Evolutionary conservation across 306 rosid genomes (phyloP).

Genomic region (Psophocarpus tetragonolobus): DNA sequence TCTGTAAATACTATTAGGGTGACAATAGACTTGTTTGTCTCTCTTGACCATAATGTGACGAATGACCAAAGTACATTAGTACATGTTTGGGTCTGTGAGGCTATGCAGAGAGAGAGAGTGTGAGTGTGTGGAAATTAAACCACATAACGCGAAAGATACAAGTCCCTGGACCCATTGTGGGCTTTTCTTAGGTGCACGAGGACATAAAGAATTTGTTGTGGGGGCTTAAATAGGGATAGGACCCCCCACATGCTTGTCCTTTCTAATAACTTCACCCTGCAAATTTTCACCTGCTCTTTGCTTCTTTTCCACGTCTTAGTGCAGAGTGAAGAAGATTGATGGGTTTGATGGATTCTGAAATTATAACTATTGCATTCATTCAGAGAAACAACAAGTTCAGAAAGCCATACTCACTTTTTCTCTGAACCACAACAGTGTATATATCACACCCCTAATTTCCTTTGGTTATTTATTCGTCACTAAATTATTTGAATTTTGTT

Average conservation of each 20-base stretch:
- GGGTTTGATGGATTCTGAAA: slow-evolving; percentile 69
- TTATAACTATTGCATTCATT: slow-evolving; percentile 42
- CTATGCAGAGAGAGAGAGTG: neutral
- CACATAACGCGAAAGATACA: slow-evolving; percentile 43
- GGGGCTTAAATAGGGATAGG: slow-evolving; percentile 48
- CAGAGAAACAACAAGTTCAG: slow-evolving; percentile 40
- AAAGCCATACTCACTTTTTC: slow-evolving; percentile 48
- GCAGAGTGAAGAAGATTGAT: slow-evolving; percentile 64
- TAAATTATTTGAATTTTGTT: slow-evolving; percentile 3
- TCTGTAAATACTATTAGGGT: slow-evolving; percentile 39
- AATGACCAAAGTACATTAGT: slow-evolving; percentile 38
- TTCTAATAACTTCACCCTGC: slow-evolving; percentile 47
- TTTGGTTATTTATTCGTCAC: slow-evolving; percentile 25
- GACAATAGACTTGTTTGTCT: slow-evolving; percentile 41
- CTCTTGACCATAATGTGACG: slow-evolving; percentile 42
- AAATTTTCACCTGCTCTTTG: slow-evolving; percentile 53
- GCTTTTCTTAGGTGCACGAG: slow-evolving; percentile 37
- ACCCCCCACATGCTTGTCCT: slow-evolving; percentile 63
- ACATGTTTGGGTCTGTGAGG: slow-evolving; percentile 35
- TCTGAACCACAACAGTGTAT: slow-evolving; percentile 42
- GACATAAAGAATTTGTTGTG: slow-evolving; percentile 51
- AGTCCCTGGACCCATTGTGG: slow-evolving; percentile 40
- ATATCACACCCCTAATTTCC: slow-evolving; percentile 19
- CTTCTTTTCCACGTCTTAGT: slow-evolving; percentile 76
- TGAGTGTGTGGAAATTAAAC: slow-evolving; percentile 25